phyloP scores from a whole-genome alignment of 1,284 basidiomycete genomes.

The Heterobasidion occidentale region DNA sequence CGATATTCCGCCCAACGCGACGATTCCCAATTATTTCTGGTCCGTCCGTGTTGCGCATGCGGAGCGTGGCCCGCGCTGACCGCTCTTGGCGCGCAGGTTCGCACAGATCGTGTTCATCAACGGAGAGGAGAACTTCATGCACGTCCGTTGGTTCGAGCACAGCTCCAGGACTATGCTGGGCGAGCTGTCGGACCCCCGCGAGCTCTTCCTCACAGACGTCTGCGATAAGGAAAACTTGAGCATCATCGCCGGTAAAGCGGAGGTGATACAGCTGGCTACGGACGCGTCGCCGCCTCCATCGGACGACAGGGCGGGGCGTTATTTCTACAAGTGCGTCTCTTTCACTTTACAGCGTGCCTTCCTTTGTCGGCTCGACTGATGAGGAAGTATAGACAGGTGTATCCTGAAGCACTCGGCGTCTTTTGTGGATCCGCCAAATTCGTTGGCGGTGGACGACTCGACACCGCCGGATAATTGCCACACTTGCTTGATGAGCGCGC shows the following conservation, averaged over 20 bases:
- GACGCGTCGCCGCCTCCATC: background rate
- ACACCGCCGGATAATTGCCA: background rate
- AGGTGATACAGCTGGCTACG: constrained; percentile 16
- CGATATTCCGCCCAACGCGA: constrained; percentile 27
- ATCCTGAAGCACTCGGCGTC: constrained; percentile 19
- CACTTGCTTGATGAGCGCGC: constrained; percentile 13
- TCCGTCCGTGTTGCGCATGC: constrained; percentile 17
- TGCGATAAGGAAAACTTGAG: constrained; percentile 39
- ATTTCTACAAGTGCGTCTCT: constrained; percentile 48
- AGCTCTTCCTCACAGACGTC: constrained; percentile 50
- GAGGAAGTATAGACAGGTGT: constrained; percentile 15
- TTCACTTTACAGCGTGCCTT: background rate
- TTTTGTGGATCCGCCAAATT: constrained; percentile 20
- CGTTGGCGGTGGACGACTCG: background rate
- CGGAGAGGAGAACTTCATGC: constrained; percentile 31
- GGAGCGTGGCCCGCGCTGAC: background rate
- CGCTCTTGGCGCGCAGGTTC: constrained; percentile 39
- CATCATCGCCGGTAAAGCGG: constrained; percentile 36
- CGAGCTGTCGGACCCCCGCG: constrained; percentile 52
- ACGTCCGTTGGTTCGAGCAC: constrained; percentile 68
- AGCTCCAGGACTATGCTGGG: constrained; percentile 46
- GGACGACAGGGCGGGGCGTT: constrained; percentile 19
- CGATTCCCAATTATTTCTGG: constrained; percentile 55
- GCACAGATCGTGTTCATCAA: constrained; percentile 49
- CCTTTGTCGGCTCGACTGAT: background rate